Base-by-base conservation (phyloP, 2,329 filamentous ascomycete genomes). In the Venturia asperata region DNA sequence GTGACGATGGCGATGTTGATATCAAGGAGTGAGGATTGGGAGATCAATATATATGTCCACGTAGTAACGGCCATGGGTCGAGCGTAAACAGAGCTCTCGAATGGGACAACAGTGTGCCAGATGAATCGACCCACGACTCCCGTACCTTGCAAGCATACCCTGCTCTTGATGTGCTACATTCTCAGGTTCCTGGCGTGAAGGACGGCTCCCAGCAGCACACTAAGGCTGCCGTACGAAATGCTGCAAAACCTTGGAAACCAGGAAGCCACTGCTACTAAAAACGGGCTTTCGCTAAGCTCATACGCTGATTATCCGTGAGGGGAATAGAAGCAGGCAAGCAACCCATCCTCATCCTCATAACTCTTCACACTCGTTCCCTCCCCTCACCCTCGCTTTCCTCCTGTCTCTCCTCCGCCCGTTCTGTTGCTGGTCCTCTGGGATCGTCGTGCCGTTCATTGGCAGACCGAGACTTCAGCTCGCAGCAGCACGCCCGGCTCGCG, bases 291-390 rank as follows among this genome's bases (percentile, higher is more conserved):
- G 49, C 49, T 56, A 56, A 56, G 11, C 24, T 15, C 5, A 34
- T 56, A 56, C 52, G 52, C 27, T 58, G 52, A 37, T 58, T 37
- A n/a, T 34, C 52, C 52, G 52, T 58, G 52, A 58, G 52, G 52
- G 52, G 52, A 41, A 3, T 41, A 41, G 39, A 52, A n/a, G 42
- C 42, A 45, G 17, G 42, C 47, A 52, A 37, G 52, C 52, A 58
- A 58, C 19, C 30, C 19, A 47, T n/a, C 45, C n/a, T 24, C 45
- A 49, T 49, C n/a, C n/a, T 49, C 45, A 49, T 24, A 11, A 52
- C 15, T 52, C 47, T 24, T 52, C 47, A 24, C 13, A 24, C 19
- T 30, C 24, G 19, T 52, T 17, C 21, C 47, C n/a, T 52, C n/a
- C 24, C n/a, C 47, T 17, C 13, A 2, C 49, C 52, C 52, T 58